phyloP scores from a whole-genome alignment of 2,329 filamentous ascomycete genomes.

The Trichoderma arundinaceum region DNA sequence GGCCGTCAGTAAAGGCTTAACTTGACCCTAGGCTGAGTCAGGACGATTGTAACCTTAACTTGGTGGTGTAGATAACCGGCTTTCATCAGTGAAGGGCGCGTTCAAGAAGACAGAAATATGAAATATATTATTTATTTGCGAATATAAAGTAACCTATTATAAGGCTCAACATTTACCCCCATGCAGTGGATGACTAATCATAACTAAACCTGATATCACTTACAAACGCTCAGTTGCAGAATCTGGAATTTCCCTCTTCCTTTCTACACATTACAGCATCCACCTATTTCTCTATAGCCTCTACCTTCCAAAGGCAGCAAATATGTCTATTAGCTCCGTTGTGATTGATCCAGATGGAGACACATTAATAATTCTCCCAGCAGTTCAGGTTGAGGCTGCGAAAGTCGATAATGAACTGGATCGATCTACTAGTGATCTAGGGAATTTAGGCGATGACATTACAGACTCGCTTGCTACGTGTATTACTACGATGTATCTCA shows the following conservation, averaged over 20 bases:
- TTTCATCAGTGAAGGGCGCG: too few relatives aligned
- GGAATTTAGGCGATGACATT: background rate
- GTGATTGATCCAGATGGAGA: constrained; percentile 24
- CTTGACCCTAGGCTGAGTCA: background rate
- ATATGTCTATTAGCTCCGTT: background rate
- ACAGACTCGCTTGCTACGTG: background rate
- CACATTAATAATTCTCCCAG: constrained; percentile 10
- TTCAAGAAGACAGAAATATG: background rate
- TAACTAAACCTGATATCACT: background rate
- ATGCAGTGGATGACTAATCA: background rate
- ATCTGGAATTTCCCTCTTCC: background rate
- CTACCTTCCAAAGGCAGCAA: background rate
- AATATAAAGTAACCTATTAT: too few relatives aligned
- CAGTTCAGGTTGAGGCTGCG: background rate
- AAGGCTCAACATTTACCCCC: background rate
- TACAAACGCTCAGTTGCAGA: background rate
- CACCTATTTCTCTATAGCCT: background rate
- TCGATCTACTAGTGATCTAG: background rate
- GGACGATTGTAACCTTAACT: background rate
- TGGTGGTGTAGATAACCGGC: background rate
- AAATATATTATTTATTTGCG: too few relatives aligned
- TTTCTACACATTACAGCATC: background rate
- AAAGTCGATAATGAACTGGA: background rate
- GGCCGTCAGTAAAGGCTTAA: too few relatives aligned
- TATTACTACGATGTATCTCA: too few relatives aligned